Base-by-base conservation (phyloP, 2,329 filamentous ascomycete species). In the Paracoccidioides lutzii region DNA sequence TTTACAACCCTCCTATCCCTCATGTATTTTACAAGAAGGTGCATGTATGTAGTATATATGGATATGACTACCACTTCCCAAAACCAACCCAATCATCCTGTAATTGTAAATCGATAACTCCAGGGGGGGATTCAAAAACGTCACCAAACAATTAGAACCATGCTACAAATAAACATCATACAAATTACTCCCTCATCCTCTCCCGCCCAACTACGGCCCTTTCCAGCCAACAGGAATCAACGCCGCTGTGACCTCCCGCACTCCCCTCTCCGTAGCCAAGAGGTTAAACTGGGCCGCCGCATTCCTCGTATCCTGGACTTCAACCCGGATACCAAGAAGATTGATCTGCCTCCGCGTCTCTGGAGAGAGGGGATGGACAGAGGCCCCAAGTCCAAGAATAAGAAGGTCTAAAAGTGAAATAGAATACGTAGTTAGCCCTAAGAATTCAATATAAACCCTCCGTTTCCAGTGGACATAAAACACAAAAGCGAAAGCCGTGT, bases 221-320 rank as follows among this genome's bases (percentile, higher is more conserved):
- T 77, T 81, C 88, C 88, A 94, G 2, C 89, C 90, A 54, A 93
- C 78, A 0, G 90, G 90, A 69, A 97, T 81, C 71, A 98, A 69
- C 8, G 90, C 91, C 2, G 89, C 91, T 33, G 90, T 91, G 59
- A 97, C 83, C 64, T 91, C 85, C 22, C 82, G 78, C 5, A 93
- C 83, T 1, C 93, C 91, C 53, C 93, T 78, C 74, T 98, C 93
- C 15, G 90, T 97, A n/a, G 90, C 91, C 55, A 98, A 74, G 65
- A 98, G 69, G 67, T 98, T 98, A 71, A 93, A 98, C 69, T 96
- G 90, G 38, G 90, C 86, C 1, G 91, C 88, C 7, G 93, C 93
- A 71, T 97, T 97, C 60, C 89, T 78, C 37, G 93, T 97, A 72
- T 97, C 93, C 66, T 91, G 80, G 3, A 96, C 79, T 66, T 98